Evolutionary conservation across 768 basidiomycete species (phyloP).

Genomic region (Daedaleopsis sinensis): DNA sequence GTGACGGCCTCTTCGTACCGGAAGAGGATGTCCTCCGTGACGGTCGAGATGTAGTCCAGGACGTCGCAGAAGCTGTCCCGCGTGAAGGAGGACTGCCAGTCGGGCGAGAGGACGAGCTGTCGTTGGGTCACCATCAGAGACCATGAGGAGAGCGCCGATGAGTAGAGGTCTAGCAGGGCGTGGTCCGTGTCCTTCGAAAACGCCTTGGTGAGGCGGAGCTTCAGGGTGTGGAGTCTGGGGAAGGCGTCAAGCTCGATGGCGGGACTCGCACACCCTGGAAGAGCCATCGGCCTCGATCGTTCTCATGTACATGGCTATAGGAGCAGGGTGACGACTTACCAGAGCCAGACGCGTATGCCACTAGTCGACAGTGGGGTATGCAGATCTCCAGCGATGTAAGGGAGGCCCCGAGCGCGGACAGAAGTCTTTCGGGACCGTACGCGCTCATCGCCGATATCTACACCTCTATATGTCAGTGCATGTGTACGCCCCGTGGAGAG

Average conservation of each 20-base stretch:
- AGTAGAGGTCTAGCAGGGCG: background rate
- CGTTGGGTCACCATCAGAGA: background rate
- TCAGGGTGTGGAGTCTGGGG: background rate
- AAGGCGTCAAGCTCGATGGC: background rate
- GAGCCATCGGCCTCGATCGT: background rate
- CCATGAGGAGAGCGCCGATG: background rate
- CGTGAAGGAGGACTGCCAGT: background rate
- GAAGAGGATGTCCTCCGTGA: background rate
- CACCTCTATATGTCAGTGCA: background rate
- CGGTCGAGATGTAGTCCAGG: background rate
- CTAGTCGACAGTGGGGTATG: background rate
- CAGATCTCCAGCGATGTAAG: background rate
- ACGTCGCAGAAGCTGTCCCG: background rate
- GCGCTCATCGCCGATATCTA: background rate
- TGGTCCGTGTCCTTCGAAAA: background rate
- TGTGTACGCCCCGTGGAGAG: background rate
- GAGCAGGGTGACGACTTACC: too few species aligned
- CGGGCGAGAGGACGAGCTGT: background rate
- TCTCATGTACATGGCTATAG: too few species aligned
- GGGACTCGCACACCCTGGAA: too few species aligned
- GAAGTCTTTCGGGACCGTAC: background rate
- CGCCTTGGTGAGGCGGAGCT: background rate
- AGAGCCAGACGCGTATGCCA: background rate
- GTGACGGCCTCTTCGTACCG: too few species aligned
- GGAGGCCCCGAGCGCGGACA: background rate